Base-by-base conservation (phyloP, 1,139 yeast genomes). In the Hemisphaericaspora xylanilytica region DNA sequence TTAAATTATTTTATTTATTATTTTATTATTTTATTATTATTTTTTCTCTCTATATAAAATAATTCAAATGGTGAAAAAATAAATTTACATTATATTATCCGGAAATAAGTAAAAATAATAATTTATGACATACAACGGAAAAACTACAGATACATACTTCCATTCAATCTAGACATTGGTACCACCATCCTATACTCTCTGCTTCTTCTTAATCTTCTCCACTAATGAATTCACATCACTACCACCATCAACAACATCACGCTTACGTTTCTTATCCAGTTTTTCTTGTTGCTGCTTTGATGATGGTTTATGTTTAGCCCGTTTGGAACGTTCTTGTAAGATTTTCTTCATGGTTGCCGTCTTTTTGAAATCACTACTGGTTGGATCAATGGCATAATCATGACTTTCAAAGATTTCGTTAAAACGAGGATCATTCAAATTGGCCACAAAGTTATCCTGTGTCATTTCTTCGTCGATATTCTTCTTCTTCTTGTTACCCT, bases 311-410 rank as follows among this genome's bases (percentile, higher is more conserved):
- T 44, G 15, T 37, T 20, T 40, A 45, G 58, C 58, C 55, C 94
- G 75, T 55, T 78, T 78, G 26, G 83, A 74, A 50, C 95, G 77
- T 59, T 88, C 94, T 36, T 78, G 73, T 63, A 89, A 65, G 37
- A 92, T 78, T 59, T 83, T 75, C 56, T 83, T 82, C 96, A 90
- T 89, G 17, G 94, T 88, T 28, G 80, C 69, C 1, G 97, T 89
- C 65, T 84, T 80, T 67, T 86, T 89, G 70, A 79, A 92, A 56
- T 87, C 96, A 14, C 95, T 85, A 52, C 76, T 81, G 13, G 95
- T 83, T 15, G 96, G 92, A 60, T 86, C 95, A 53, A 92, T 88
- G 8, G 97, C 96, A 63, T 81, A 94, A 42, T 85, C 95, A 49
- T 87, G 96, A 48, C 80, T 81, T 51, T 89, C 95, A 56, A 86